Evolutionary conservation across 2,329 filamentous ascomycete species (phyloP), one percentile per base, ranked within the genome.

Genomic region (Calonectria crousiana): DNA sequence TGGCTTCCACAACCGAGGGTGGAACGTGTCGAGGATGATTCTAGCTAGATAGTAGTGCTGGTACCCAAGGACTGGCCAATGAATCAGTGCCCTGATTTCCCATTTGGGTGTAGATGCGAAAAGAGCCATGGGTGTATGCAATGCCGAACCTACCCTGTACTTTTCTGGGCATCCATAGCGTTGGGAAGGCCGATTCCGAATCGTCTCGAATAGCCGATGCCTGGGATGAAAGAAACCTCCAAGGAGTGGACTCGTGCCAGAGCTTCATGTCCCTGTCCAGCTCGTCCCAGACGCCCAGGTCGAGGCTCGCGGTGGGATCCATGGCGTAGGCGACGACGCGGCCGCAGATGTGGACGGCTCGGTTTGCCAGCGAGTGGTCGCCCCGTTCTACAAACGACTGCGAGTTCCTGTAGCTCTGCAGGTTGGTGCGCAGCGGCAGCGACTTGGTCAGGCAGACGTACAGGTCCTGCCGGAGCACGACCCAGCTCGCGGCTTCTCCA

Each of bases 391-490:
- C 30, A 52, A 82, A 83, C 0, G 80, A 75, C 16, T 70, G 70
- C 0, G 81, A 82, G 11, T 74, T 72, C 6, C 67, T 75, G 67
- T 84, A 87, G n/a, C 82, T 82, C 4, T 81, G 82, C 53, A 87
- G 74, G 14, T 83, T 81, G 30, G 85, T 83, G 18, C 83, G 81
- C 60, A 87, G 67, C 72, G 62, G 85, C 72, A 72, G 82, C 44
- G 86, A 86, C 73, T 84, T 84, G 13, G 84, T 82, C 60, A 87
- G 82, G 0, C 86, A 86, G 28, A 88, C 85, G 72, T 88, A 87
- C 9, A 89, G 84, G 76, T 89, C 87, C 78, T 89, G 88, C 16
- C 88, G 83, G 34, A 88, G 81, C 10, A 87, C 87, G 5, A 89
- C 84, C 84, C 88, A 88, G 75, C 86, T 87, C 0, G 85, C 83